Evolutionary conservation across 345 rosid genomes (phyloP).

Genomic region (Corchorus olitorius): DNA sequence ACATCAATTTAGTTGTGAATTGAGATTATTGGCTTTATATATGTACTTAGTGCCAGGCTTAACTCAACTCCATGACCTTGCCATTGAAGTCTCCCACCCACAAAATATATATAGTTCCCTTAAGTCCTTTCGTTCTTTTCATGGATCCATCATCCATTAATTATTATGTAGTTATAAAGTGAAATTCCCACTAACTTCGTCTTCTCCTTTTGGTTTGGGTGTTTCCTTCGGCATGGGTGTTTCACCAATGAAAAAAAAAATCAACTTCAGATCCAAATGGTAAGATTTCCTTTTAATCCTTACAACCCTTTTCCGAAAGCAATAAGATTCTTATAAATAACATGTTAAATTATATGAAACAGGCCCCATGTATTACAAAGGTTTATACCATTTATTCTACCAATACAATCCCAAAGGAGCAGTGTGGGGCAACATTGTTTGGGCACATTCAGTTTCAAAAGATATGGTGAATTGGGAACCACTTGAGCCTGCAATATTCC

Average conservation of each 20-base stretch:
- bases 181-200: background rate
- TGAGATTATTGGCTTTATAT: too few relatives aligned
- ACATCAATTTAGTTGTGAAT: background rate
- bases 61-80: too few relatives aligned
- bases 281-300: background rate
- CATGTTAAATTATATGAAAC: background rate
- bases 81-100: background rate
- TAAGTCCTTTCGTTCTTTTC: too few relatives aligned
- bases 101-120: background rate
- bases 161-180: too few relatives aligned
- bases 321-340: background rate
- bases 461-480: slow-evolving; percentile 81
- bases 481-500: slow-evolving; percentile 64
- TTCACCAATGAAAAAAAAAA: background rate
- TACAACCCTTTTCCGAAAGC: background rate
- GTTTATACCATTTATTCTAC: slow-evolving; percentile 79
- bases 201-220: background rate
- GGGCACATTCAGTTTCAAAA: slow-evolving; percentile 91
- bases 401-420: slow-evolving; percentile 80
- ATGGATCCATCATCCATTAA: too few relatives aligned
- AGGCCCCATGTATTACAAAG: slow-evolving; percentile 80
- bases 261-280: slow-evolving; percentile 47
- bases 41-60: too few relatives aligned
- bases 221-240: background rate
- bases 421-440: slow-evolving; percentile 88